A percentile compares a stretch with the other conserved stretches of the same genome.
Evolutionary conservation across 371 early-diverging fungal genomes (phyloP).

Genomic region (Phascolomyces articulosus): DNA sequence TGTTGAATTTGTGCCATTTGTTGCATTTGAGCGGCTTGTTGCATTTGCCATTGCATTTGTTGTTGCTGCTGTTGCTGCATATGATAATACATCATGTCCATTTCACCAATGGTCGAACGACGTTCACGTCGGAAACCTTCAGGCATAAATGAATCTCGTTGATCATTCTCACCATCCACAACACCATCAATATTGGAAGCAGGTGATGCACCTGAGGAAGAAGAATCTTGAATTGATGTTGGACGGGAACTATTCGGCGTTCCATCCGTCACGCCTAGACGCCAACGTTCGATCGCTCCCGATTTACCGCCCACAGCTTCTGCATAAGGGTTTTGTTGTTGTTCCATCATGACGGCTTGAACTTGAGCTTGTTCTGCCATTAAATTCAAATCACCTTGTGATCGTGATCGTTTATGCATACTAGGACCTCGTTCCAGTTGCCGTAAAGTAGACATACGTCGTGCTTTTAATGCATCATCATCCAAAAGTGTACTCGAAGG

Average conservation of each 20-base stretch:
- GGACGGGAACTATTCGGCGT: constrained; percentile 2
- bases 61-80: constrained; percentile 26
- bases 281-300: constrained; percentile 33
- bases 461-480: constrained; percentile 16
- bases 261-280: constrained; percentile 23
- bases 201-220: neutral
- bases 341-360: constrained; percentile 18
- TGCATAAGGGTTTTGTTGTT: constrained; percentile 8
- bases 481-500: neutral
- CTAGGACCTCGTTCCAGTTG: constrained; percentile 31
- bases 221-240: neutral
- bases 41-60: constrained; percentile 32
- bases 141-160: neutral
- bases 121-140: constrained; percentile 16
- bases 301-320: constrained; percentile 7
- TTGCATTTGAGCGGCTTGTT: constrained; percentile 27
- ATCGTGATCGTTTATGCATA: constrained; percentile 27
- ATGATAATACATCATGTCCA: constrained; percentile 34
- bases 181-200: neutral
- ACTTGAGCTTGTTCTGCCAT: constrained; percentile 73
- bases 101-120: constrained; percentile 34
- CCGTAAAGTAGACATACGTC: constrained; percentile 30
- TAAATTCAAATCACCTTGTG: constrained; percentile 57
- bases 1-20: constrained; percentile 39
- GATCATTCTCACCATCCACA: neutral